Evolutionary conservation across 179 eudicot genomes (phyloP).

Genomic region (Spinacia oleracea): DNA sequence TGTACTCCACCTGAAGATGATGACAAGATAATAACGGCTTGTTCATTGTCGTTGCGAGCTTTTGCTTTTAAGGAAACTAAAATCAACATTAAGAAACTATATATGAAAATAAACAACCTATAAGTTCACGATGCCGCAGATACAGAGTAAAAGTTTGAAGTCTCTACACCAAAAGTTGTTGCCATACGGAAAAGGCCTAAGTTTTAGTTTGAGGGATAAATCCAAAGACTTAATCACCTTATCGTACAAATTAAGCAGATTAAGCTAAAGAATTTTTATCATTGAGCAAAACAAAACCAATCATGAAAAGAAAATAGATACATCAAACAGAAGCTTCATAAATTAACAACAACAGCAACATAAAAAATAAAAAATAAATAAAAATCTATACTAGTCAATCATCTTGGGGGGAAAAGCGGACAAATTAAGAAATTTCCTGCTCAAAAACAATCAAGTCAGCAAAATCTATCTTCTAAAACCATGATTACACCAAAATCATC

Average conservation of each 20-base stretch:
- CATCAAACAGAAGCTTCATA: neutral
- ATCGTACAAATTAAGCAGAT: neutral
- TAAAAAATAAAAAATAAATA: neutral
- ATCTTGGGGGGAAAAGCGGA: neutral
- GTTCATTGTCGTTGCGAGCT: neutral
- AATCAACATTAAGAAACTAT: no score
- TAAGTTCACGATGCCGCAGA: neutral
- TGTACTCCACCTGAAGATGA: neutral
- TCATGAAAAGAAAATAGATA: neutral
- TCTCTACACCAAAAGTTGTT: neutral
- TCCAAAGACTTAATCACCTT: neutral
- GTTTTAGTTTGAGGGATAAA: neutral
- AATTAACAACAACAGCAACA: neutral
- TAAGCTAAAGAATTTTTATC: neutral
- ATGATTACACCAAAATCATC: neutral
- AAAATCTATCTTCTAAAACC: neutral
- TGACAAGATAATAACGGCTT: neutral
- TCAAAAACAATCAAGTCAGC: neutral
- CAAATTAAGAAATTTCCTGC: conserved; percentile 2
- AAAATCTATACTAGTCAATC: neutral
- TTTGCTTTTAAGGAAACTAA: neutral
- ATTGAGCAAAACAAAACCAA: neutral
- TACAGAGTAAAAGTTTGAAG: no score
- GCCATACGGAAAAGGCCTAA: neutral
- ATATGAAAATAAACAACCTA: no score